Evolutionary conservation across 176 grass and related monocot genomes (phyloP).

Genomic region (Eragrostis curvula): DNA sequence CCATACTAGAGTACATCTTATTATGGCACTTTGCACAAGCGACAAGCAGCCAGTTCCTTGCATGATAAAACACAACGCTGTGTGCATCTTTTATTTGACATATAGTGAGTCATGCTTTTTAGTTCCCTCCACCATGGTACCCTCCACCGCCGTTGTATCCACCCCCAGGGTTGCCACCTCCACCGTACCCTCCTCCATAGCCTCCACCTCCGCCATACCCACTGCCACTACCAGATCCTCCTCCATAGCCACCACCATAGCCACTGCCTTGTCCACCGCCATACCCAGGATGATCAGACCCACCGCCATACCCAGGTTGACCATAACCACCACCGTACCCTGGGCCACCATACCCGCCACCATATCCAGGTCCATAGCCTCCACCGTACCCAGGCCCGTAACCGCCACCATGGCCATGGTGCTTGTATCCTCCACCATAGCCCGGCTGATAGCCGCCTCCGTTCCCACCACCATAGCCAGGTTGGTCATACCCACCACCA

Average conservation of each 20-base stretch:
- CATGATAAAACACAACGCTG: not conserved
- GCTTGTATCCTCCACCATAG: conserved; percentile 4
- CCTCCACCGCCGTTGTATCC: not conserved
- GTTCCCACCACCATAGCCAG: not conserved
- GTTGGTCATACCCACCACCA: not conserved
- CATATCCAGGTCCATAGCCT: not conserved
- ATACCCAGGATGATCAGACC: not conserved
- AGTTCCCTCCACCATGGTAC: not conserved
- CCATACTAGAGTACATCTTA: not conserved
- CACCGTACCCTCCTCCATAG: not conserved
- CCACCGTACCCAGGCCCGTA: no score
- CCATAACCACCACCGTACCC: not conserved
- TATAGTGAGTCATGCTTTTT: not conserved
- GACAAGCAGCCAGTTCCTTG: not conserved
- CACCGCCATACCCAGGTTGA: not conserved
- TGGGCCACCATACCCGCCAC: not conserved
- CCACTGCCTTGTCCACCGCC: not conserved
- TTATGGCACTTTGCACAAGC: not conserved
- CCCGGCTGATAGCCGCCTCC: conserved; percentile 6
- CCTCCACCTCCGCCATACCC: not conserved
- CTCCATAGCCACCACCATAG: not conserved
- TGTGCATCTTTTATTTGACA: not conserved
- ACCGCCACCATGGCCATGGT: not conserved
- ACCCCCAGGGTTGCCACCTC: not conserved
- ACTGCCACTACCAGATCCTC: not conserved